Evolutionary conservation across 768 basidiomycete genomes (phyloP), one percentile per base, ranked within the genome.

Genomic region (Lactarius deliciosus): DNA sequence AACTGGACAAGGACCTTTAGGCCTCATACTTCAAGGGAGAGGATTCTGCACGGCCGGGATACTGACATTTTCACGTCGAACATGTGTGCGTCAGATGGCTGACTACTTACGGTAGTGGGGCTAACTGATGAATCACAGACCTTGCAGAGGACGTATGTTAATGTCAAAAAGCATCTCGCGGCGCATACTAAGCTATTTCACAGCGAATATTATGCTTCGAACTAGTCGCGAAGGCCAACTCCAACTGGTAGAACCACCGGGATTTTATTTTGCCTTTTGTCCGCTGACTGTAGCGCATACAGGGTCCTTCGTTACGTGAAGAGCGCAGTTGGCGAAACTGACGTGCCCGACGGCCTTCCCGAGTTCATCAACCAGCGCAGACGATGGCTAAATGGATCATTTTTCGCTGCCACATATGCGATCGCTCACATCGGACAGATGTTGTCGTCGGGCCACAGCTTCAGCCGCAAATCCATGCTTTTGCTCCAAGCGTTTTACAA

Each of bases 11-110:
- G 96, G 96, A 0, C 96, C 96, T 6, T 79, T 98, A 5, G 91
- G 91, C 94, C 16, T 95, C 96, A 18, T 99, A 99, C 76, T 99
- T 99, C 82, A 92, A 98, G 75, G 97, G 97, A 10, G 97, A 99
- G 75, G 83, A n/a, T 90, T 25, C 76, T 93, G 30, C 88, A 90
- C 70, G 92, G 91, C 11, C 84, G 86, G 34, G 90, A 92, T 73
- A 91, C 92, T 0, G 93, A 95, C 73, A 94, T 96, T 55, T 95
- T 95, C 76, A 96, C 93, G 5, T 94, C 94, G 9, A 97, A 97
- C 73, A 96, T 96, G 94, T 98, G 91, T 91, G 77, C 61, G 87
- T 81, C 3, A 34, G 22, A 40, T 43, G 25, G 13, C 18, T 32
- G 22, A 34, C 9, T 57, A 41, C 13, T 20, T 40, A 25, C 15